Evolutionary conservation across 2,329 filamentous ascomycete species (phyloP), one percentile per base, ranked within the genome.

Genomic region (Xylaria sp.): DNA sequence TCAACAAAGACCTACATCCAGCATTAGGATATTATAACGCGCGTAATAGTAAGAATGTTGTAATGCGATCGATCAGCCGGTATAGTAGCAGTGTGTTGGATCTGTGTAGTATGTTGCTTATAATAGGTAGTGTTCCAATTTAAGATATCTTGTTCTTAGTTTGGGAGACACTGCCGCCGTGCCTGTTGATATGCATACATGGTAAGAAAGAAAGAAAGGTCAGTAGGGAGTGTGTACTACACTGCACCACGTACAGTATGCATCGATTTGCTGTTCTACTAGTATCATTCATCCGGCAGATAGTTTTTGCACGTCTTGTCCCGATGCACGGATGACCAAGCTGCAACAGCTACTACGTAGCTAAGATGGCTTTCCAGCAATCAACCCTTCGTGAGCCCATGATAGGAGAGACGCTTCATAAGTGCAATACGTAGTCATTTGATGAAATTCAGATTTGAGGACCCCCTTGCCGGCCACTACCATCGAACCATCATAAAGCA

Each of bases 261-360:
- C 20, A 46, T 58, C 44, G 25, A 39, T 52, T 52, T 52, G n/a
- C 12, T 50, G 46, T 50, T 52, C 50, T 28, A 28, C 15, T 28
- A 39, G 23, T 25, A 25, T 25, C 23, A 41, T 62, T 62, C 59
- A 52, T 52, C 32, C 34, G 55, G 37, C 48, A 57, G 46, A 32
- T 44, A 32, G 54, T 32, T 39, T 54, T 54, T 60, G 56, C 20
- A 28, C 37, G 48, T 44, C 48, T 23, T 23, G 57, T 52, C 55
- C 37, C 54, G 55, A 54, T 59, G 48, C 55, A 58, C 56, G 41
- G 55, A 60, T 54, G 63, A 60, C 63, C 48, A 34, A 59, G 54
- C 41, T 51, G 55, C 63, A 25, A 65, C 37, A 34, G 54, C 52
- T 25, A 25, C 23, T 25, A 25, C 23, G 23, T 44, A 52, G n/a